Percentiles rank a stretch among this genome's conserved stretches.
These are phyloP conservation scores for Pythium guiyangense DNA, from an alignment of 352 stramenopile genomes.

Conservation along the genomic window DNA sequence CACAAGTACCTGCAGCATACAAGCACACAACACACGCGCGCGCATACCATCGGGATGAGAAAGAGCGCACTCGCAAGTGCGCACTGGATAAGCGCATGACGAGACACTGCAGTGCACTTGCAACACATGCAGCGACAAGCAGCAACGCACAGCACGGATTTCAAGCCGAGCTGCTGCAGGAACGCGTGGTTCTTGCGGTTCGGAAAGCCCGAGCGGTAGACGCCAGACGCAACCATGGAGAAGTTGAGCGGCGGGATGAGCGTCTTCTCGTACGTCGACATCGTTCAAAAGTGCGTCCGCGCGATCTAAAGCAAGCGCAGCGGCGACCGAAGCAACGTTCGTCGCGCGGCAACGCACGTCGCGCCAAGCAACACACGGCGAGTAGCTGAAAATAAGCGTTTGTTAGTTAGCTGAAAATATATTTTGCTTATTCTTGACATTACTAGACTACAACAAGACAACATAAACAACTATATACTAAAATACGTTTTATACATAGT, in stretches of 20 bases:
- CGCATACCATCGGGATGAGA: background rate
- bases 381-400: too few species aligned
- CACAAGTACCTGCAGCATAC: slow-evolving; percentile 54
- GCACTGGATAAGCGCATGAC: background rate
- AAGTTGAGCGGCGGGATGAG: slow-evolving; percentile 89
- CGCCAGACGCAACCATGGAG: slow-evolving; percentile 83
- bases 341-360: too few species aligned
- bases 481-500: too few species aligned
- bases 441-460: too few species aligned
- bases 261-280: slow-evolving; percentile 87
- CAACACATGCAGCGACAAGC: background rate
- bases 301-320: too few species aligned
- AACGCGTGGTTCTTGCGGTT: slow-evolving; percentile 88
- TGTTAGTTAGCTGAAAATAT: too few species aligned
- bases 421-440: too few species aligned
- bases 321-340: too few species aligned
- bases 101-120: background rate
- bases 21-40: slow-evolving; percentile 4
- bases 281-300: too few species aligned
- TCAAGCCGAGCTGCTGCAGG: slow-evolving; percentile 79
- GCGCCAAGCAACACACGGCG: too few species aligned
- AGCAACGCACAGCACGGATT: slow-evolving; percentile 78
- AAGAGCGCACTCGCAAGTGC: background rate
- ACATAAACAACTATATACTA: too few species aligned
- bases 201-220: slow-evolving; percentile 86